Percentiles rank a stretch among this genome's conserved stretches.
Conservation (phyloP, 1,139 yeast genomes). For the Taphrina deformans region DNA sequence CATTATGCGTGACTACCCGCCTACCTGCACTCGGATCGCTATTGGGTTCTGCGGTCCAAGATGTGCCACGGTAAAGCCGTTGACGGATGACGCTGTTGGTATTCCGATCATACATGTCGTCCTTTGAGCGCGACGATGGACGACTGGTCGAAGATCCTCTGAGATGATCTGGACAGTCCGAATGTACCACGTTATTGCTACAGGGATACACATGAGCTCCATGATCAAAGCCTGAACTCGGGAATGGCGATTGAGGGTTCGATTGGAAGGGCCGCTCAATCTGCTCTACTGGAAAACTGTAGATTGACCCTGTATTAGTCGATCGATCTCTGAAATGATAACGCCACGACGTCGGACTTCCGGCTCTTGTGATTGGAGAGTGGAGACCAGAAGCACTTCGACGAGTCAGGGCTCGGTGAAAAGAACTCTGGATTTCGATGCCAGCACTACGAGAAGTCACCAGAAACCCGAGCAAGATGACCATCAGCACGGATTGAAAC, state of each 20-base stretch:
- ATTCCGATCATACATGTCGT: conserved; percentile 7
- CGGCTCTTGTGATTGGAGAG: background rate
- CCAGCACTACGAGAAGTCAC: conserved; percentile 59
- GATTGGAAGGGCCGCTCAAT: background rate
- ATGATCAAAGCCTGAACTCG: background rate
- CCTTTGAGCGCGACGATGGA: background rate
- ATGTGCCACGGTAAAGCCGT: conserved; percentile 1
- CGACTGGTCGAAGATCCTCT: background rate
- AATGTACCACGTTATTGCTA: no score
- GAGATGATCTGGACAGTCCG: background rate
- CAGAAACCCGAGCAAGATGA: conserved; percentile 59
- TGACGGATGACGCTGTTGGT: background rate
- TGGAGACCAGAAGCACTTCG: background rate
- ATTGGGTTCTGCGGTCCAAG: background rate
- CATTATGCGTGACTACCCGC: background rate
- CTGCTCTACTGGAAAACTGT: conserved; percentile 12
- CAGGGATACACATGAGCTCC: no score
- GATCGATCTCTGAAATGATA: conserved; percentile 1
- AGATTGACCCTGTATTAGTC: background rate
- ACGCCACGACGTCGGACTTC: conserved; percentile 10
- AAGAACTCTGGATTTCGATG: conserved; percentile 3
- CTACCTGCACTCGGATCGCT: background rate
- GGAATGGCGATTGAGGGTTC: background rate
- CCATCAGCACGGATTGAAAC: conserved; percentile 56
- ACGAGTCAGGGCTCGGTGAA: conserved; percentile 11